phyloP scores from a whole-genome alignment of 2,329 filamentous ascomycete genomes.

The Penicillium hordei region DNA sequence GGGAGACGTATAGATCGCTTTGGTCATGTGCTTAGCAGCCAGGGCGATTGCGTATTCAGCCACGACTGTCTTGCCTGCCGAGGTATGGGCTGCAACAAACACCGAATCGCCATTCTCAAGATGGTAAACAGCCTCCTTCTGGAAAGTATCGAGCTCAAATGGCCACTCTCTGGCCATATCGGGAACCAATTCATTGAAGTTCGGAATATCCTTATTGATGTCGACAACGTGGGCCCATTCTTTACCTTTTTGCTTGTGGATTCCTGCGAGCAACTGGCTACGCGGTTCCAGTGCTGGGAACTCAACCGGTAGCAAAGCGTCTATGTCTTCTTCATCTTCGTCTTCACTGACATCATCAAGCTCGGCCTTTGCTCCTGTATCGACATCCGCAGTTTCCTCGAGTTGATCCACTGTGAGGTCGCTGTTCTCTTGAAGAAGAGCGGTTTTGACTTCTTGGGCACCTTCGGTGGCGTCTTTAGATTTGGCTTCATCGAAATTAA shows the following conservation, averaged over 20 bases:
- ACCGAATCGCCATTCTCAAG: constrained; percentile 95
- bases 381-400: constrained; percentile 42
- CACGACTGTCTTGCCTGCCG: constrained; percentile 95
- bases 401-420: constrained; percentile 52
- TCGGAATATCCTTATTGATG: constrained; percentile 87
- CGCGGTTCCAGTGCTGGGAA: constrained; percentile 88
- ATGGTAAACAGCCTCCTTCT: constrained; percentile 98
- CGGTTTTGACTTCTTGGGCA: constrained; percentile 68
- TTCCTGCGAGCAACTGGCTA: constrained; percentile 69
- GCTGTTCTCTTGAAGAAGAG: constrained; percentile 51
- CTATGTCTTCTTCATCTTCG: constrained; percentile 62
- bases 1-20: constrained; percentile 97
- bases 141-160: constrained; percentile 96
- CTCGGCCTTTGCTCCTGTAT: constrained; percentile 31
- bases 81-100: constrained; percentile 96
- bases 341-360: constrained; percentile 31
- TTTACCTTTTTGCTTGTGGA: constrained; percentile 70
- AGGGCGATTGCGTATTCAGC: constrained; percentile 97
- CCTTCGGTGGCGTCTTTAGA: constrained; percentile 56
- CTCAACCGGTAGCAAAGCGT: constrained; percentile 83
- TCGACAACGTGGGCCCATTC: constrained; percentile 99
- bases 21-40: constrained; percentile 98
- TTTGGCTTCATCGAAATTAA: constrained; percentile 66
- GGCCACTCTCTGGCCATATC: constrained; percentile 97
- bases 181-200: constrained; percentile 88